phyloP scores from a whole-genome alignment of 768 basidiomycete species.

The Leucosporidium scottii region DNA sequence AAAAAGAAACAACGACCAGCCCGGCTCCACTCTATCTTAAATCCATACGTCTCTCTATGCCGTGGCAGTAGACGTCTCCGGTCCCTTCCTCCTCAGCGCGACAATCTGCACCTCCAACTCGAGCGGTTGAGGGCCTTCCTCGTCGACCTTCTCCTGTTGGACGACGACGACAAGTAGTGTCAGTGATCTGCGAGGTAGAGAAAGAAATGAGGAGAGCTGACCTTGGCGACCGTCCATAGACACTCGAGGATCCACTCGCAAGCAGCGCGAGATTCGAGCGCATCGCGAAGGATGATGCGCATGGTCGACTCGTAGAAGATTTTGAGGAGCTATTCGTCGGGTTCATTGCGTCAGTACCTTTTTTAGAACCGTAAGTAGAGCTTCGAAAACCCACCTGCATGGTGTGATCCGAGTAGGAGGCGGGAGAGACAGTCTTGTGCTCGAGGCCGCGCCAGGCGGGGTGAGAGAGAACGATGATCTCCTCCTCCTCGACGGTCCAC shows the following conservation, averaged over 20 bases:
- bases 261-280: constrained; percentile 21
- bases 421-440: constrained; percentile 27
- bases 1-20: too few species aligned
- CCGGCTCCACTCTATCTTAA: too few species aligned
- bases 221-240: constrained; percentile 27
- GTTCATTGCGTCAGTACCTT: not conserved
- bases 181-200: not conserved
- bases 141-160: constrained; percentile 30
- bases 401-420: constrained; percentile 31
- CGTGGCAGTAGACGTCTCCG: too few species aligned
- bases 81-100: constrained; percentile 15
- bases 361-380: not conserved
- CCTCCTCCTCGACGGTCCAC: constrained; percentile 30
- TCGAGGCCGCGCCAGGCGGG: constrained; percentile 34
- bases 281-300: constrained; percentile 19
- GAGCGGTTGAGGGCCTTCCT: constrained; percentile 26
- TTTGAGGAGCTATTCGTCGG: constrained; percentile 20
- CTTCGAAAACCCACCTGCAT: constrained; percentile 13
- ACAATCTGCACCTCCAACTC: constrained; percentile 31
- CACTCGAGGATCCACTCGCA: constrained; percentile 33
- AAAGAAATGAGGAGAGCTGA: not conserved
- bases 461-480: constrained; percentile 20
- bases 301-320: constrained; percentile 29
- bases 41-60: too few species aligned
- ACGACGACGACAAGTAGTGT: not conserved